Evolutionary conservation across 2,329 filamentous ascomycete genomes (phyloP).

Genomic region (Sporothrix globosa): DNA sequence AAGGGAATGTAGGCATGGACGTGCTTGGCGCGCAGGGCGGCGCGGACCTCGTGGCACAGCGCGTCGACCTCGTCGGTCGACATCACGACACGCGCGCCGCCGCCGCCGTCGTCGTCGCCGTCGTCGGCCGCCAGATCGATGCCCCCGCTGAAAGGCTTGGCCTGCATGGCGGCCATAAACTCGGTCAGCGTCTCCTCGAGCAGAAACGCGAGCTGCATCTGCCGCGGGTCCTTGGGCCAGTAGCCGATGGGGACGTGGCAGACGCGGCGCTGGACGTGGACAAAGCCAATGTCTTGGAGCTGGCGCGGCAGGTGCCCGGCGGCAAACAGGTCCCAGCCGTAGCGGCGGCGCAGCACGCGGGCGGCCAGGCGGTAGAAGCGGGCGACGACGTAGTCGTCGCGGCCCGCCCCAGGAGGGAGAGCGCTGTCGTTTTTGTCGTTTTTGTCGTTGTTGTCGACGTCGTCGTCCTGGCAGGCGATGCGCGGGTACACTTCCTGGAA

Average conservation of each 20-base stretch:
- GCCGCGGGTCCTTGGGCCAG: conserved; percentile 41
- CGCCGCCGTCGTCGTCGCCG: conserved; percentile 33
- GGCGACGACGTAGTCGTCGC: conserved; percentile 38
- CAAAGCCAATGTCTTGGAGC: conserved; percentile 44
- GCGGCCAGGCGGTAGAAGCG: conserved; percentile 36
- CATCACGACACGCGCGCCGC: background rate
- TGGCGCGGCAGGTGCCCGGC: conserved; percentile 39
- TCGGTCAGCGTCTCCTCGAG: conserved; percentile 48
- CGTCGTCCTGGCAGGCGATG: conserved; percentile 39
- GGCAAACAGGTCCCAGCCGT: conserved; percentile 40
- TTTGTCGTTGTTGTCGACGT: conserved; percentile 33
- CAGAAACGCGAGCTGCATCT: conserved; percentile 45
- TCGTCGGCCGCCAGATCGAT: conserved; percentile 44
- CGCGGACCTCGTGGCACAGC: conserved; percentile 42
- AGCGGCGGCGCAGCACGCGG: conserved; percentile 36
- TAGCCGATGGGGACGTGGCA: conserved; percentile 43
- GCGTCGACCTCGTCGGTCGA: conserved; percentile 41
- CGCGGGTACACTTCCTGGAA: conserved; percentile 42
- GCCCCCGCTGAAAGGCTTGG: conserved; percentile 48
- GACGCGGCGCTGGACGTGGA: conserved; percentile 42
- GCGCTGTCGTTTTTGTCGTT: no score
- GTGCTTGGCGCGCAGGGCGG: conserved; percentile 42
- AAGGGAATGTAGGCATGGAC: conserved; percentile 51
- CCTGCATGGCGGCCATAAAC: conserved; percentile 47
- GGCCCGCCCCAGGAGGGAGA: no score